phyloP scores from a whole-genome alignment of 495 filamentous ascomycete genomes.

The Aspergillus cavernicola region DNA sequence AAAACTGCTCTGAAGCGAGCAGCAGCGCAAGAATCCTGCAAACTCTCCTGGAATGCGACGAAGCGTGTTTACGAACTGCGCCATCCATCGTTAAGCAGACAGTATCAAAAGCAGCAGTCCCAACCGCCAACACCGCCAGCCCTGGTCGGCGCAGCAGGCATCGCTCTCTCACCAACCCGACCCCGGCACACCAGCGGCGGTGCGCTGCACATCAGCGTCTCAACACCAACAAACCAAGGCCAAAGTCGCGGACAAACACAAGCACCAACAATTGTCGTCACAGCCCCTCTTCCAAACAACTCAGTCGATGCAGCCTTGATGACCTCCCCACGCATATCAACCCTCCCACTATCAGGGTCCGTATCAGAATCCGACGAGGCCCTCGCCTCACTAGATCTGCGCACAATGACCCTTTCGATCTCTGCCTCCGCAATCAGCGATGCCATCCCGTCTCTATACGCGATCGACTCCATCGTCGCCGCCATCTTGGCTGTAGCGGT shows the following conservation, averaged over 20 bases:
- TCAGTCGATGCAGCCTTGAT: slow-evolving; percentile 34
- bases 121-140: slow-evolving; percentile 35
- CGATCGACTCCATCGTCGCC: slow-evolving; percentile 69
- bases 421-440: slow-evolving; percentile 39
- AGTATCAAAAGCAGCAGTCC: too few relatives aligned
- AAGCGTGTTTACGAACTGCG: slow-evolving; percentile 63
- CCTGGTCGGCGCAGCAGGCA: slow-evolving; percentile 52
- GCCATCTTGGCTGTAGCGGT: slow-evolving; percentile 68
- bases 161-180: slow-evolving; percentile 57
- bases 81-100: slow-evolving; percentile 57
- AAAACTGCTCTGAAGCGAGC: slow-evolving; percentile 57
- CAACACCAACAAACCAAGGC: slow-evolving; percentile 30
- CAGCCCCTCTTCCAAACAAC: slow-evolving; percentile 34
- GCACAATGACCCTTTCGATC: slow-evolving; percentile 44
- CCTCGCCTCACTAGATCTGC: slow-evolving; percentile 49
- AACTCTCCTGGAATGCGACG: slow-evolving; percentile 65
- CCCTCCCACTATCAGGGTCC: slow-evolving; percentile 36
- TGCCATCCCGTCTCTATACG: slow-evolving; percentile 58
- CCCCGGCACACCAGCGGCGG: slow-evolving; percentile 30
- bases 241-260: slow-evolving; percentile 19
- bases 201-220: slow-evolving; percentile 40
- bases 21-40: slow-evolving; percentile 68
- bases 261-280: slow-evolving; percentile 42
- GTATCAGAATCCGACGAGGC: slow-evolving; percentile 41
- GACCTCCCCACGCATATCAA: slow-evolving; percentile 41